Conservation (phyloP, 768 basidiomycete genomes). For the Lactarius hatsudake region DNA sequence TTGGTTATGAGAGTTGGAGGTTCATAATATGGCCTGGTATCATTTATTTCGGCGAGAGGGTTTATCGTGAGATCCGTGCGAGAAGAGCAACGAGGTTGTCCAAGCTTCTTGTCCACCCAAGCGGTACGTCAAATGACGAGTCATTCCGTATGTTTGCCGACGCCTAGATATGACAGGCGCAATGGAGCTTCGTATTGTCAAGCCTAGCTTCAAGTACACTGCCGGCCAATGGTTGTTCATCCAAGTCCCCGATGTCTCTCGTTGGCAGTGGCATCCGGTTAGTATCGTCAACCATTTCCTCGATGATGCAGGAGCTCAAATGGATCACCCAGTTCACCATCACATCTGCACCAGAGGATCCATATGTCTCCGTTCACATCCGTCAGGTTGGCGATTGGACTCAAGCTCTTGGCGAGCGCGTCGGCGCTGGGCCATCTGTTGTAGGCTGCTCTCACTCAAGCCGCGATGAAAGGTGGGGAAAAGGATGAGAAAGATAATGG, state of each 20-base stretch:
- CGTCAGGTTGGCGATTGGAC: constrained; percentile 94
- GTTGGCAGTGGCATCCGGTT: constrained; percentile 93
- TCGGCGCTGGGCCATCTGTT: constrained; percentile 76
- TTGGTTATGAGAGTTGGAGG: constrained; percentile 89
- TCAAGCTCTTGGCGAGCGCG: constrained; percentile 75
- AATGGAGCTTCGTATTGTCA: constrained; percentile 91
- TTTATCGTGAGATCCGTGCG: constrained; percentile 81
- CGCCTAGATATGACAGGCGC: constrained; percentile 48
- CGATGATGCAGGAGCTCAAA: constrained; percentile 7
- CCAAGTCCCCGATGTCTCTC: constrained; percentile 82
- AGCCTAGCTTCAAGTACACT: constrained; percentile 89
- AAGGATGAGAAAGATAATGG: constrained; percentile 46
- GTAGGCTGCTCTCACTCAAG: constrained; percentile 76
- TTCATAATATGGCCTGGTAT: constrained; percentile 92
- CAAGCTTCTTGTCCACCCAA: constrained; percentile 87
- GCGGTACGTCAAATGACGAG: constrained; percentile 49
- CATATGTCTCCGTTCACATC: constrained; percentile 88
- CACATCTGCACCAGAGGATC: constrained; percentile 92
- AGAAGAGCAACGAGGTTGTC: constrained; percentile 74
- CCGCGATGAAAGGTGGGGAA: constrained; percentile 73
- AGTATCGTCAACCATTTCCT: constrained; percentile 35
- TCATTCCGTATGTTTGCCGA: constrained; percentile 6
- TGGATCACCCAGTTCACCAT: constrained; percentile 71
- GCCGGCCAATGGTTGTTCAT: constrained; percentile 92
- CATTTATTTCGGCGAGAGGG: constrained; percentile 83